Evolutionary conservation across 1,284 basidiomycete species (phyloP), one percentile per base, ranked within the genome.

Genomic region (Cryptococcus maquisensis): DNA sequence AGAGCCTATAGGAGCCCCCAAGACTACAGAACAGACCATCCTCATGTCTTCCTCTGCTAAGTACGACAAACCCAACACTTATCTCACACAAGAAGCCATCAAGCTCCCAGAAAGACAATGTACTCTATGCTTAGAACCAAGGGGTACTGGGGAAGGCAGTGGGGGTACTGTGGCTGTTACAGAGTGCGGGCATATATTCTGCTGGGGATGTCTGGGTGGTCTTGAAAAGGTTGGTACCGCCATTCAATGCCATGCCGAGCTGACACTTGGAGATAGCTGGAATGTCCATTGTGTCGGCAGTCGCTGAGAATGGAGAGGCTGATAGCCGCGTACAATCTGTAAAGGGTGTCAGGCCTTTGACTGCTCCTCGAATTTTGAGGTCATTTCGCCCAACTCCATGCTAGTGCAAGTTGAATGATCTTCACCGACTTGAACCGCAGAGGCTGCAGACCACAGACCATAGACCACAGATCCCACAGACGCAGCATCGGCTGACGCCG

Each of bases 181-280:
- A 0, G 92, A 95, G 70, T 96, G 93, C 65, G 93, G 93, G 0
- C 93, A 96, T 76, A 74, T 95, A 44, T 96, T 95, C 75, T 94
- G 91, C 69, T 97, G 93, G 93, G 84, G 81, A 58, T 97, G 93
- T 71, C 89, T 96, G 84, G 87, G 47, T 89, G 93, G 93, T 84
- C 85, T 87, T 67, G 92, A 96, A 74, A 96, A 94, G 83, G 76
- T 75, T 41, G 42, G 72, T 62, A 26, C n/a, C 8, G 16, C 45
- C 18, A n/a, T 44, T 40, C 46, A 38, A n/a, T 23, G 38, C 46
- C 4, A 32, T 28, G 18, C 32, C 35, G 13, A 13, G 32, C 41
- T 47, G 21, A 35, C 28, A 24, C 23, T 42, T 41, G 18, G n/a
- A 47, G 46, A 51, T 21, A 88, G 88, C 81, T 87, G 7, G 90